These are phyloP conservation scores for Saturnispora mendoncae DNA, from an alignment of 805 yeast species.

Conservation along the genomic window DNA sequence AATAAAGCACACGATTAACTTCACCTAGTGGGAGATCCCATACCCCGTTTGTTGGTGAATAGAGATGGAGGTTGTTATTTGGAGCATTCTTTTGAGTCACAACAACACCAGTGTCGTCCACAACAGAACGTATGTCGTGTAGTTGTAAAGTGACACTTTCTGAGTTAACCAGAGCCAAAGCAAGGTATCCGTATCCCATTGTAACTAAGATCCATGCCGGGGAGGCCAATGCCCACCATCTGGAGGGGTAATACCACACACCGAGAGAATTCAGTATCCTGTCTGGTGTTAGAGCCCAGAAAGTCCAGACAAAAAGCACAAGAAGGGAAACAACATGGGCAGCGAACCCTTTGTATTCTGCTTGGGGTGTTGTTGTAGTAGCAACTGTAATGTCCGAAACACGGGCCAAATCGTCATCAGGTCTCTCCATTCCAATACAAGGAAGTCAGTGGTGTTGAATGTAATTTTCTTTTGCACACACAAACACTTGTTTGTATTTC, in stretches of 20 bases:
- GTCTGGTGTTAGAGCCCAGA: slow-evolving; percentile 74
- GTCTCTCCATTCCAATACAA: slow-evolving; percentile 1
- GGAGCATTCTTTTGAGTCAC: slow-evolving; percentile 17
- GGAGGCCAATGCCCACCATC: slow-evolving; percentile 83
- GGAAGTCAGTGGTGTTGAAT: not conserved
- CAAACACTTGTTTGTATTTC: not conserved
- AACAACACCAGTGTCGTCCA: slow-evolving; percentile 50
- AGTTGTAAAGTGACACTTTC: slow-evolving; percentile 60
- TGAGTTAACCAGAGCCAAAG: slow-evolving; percentile 62
- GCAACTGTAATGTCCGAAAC: slow-evolving; percentile 60
- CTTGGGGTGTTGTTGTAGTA: slow-evolving; percentile 43
- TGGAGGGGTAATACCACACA: slow-evolving; percentile 75
- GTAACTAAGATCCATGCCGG: slow-evolving; percentile 64
- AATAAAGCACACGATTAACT: slow-evolving; percentile 49
- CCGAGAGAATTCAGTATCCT: slow-evolving; percentile 41
- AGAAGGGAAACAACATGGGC: slow-evolving; percentile 60
- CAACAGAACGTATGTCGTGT: slow-evolving; percentile 52
- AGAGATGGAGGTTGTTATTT: slow-evolving; percentile 32
- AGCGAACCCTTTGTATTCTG: slow-evolving; percentile 86
- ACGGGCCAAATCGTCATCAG: slow-evolving; percentile 47
- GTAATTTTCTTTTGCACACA: too few species aligned
- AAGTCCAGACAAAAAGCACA: slow-evolving; percentile 44
- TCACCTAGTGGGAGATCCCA: slow-evolving; percentile 73
- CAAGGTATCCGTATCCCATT: slow-evolving; percentile 66
- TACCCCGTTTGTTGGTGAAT: slow-evolving; percentile 69